Percentiles rank a stretch among this genome's conserved stretches.
Conservation (phyloP, 345 rosid species). For the Melastoma malabathricum region DNA sequence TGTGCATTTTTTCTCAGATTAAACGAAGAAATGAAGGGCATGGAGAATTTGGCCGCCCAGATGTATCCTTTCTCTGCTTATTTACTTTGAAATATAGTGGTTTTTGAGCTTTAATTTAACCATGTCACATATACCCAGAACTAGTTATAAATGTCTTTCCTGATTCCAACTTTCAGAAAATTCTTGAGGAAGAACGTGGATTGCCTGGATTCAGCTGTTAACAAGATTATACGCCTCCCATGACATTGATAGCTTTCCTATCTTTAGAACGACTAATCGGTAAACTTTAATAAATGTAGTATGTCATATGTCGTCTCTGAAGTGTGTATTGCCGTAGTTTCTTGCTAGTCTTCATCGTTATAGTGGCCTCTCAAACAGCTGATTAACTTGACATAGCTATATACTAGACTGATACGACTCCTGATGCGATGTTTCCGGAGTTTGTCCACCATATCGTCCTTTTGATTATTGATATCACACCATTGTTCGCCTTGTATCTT, state of each 20-base stretch:
- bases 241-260: slow-evolving; percentile 8
- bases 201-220: slow-evolving; percentile 63
- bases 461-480: too few relatives aligned
- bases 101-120: too few relatives aligned
- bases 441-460: too few relatives aligned
- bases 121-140: background rate
- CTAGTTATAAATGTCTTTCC: slow-evolving; percentile 20
- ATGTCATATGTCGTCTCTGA: background rate
- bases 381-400: too few relatives aligned
- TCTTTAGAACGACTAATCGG: too few relatives aligned
- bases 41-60: slow-evolving; percentile 46
- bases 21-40: slow-evolving; percentile 81
- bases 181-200: slow-evolving; percentile 70
- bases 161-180: slow-evolving; percentile 38
- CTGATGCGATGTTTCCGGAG: too few relatives aligned
- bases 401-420: too few relatives aligned
- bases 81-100: too few relatives aligned
- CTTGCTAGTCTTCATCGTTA: too few relatives aligned
- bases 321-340: too few relatives aligned
- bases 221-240: slow-evolving; percentile 52
- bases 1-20: slow-evolving; percentile 32
- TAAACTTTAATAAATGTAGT: background rate
- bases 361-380: too few relatives aligned
- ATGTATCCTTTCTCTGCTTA: slow-evolving; percentile 56
- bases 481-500: too few relatives aligned